Conservation (phyloP, 2,329 filamentous ascomycete genomes). For the Golovinomyces cichoracearum region DNA sequence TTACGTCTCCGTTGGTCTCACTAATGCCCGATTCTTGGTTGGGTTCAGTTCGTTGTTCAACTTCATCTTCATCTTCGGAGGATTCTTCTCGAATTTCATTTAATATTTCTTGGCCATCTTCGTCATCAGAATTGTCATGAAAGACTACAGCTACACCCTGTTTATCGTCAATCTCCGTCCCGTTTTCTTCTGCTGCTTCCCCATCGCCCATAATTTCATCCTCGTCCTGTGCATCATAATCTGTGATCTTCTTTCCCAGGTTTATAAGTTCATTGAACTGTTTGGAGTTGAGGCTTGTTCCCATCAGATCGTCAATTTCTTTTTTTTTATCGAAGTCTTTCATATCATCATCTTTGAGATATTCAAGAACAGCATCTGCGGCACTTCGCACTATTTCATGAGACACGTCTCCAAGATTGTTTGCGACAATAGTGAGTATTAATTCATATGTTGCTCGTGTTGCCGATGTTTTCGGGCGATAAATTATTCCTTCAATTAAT, state of each 20-base stretch:
- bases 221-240: constrained; percentile 90
- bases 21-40: constrained; percentile 25
- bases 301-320: constrained; percentile 79
- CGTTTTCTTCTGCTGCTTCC: constrained; percentile 36
- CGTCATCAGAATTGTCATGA: constrained; percentile 67
- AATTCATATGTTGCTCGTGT: constrained; percentile 86
- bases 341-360: constrained; percentile 77
- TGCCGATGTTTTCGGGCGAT: constrained; percentile 70
- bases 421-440: constrained; percentile 72
- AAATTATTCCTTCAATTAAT: constrained; percentile 71
- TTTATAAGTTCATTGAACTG: constrained; percentile 95
- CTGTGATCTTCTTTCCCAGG: constrained; percentile 92
- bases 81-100: constrained; percentile 74
- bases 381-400: constrained; percentile 81
- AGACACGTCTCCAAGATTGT: constrained; percentile 71
- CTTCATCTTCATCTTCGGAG: constrained; percentile 51
- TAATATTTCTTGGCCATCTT: constrained; percentile 50
- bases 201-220: constrained; percentile 64
- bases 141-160: constrained; percentile 96
- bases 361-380: constrained; percentile 73
- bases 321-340: constrained; percentile 98
- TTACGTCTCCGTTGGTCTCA: constrained; percentile 22
- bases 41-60: constrained; percentile 29
- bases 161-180: constrained; percentile 66
- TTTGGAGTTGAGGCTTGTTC: constrained; percentile 56